Percentiles rank a stretch among this genome's conserved stretches.
phyloP scores from a whole-genome alignment of 306 rosid genomes.

The Trifolium pratense region DNA sequence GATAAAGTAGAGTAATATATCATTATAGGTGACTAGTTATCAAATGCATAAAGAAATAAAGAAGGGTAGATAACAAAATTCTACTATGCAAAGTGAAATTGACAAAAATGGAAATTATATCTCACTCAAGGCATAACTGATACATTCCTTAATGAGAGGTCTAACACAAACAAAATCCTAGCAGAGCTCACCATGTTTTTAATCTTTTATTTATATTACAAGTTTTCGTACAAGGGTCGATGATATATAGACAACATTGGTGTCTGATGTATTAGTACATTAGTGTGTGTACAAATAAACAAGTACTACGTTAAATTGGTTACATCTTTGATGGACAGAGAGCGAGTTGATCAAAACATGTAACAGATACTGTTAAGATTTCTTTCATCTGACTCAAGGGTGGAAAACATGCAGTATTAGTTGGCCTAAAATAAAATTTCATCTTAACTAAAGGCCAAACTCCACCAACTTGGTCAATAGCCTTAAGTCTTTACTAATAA shows the following conservation, averaged over 20 bases:
- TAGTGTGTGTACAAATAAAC: background rate
- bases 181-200: too few relatives aligned
- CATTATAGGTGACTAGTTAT: slow-evolving; percentile 30
- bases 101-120: slow-evolving; percentile 4
- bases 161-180: too few relatives aligned
- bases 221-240: too few relatives aligned
- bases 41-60: slow-evolving; percentile 14
- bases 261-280: background rate
- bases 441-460: background rate
- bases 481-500: background rate
- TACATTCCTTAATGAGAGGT: background rate
- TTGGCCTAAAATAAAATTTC: background rate
- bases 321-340: background rate
- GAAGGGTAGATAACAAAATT: slow-evolving; percentile 7
- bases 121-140: background rate
- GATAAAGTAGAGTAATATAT: slow-evolving; percentile 27
- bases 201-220: too few relatives aligned
- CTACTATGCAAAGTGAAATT: slow-evolving; percentile 9
- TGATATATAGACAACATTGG: too few relatives aligned
- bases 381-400: background rate
- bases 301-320: slow-evolving; percentile 5
- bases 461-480: too few relatives aligned
- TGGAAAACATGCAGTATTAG: background rate
- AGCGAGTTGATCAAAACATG: background rate
- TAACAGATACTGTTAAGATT: background rate